Evolutionary conservation across 2,329 filamentous ascomycete genomes (phyloP), one percentile per base, ranked within the genome.

Genomic region (Alternaria panax): DNA sequence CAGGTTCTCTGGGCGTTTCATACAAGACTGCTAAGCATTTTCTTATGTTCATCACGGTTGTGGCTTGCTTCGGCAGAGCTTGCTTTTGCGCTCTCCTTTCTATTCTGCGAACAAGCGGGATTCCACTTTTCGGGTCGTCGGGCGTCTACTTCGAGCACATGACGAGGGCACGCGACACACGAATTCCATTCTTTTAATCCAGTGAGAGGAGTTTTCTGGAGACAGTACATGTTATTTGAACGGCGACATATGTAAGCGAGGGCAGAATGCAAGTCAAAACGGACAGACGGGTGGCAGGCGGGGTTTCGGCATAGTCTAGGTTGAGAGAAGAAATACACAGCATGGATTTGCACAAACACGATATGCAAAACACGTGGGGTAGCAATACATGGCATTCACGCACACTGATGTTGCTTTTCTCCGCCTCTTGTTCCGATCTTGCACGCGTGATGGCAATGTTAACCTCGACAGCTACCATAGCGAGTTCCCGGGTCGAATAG

Each of bases 101-200:
- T 45, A 53, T 57, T 11, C 57, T 28, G 12, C 12, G 30, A 34
- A 34, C 30, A 16, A 16, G 30, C 12, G 30, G 14, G 14, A 14
- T 16, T 16, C 7, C 16, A 34, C 30, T 14, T 34, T 34, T 34
- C n/a, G 30, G 3, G 11, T 34, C 34, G 42, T 51, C 12, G 9
- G 57, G 54, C 57, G 47, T 54, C 59, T 63, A 34, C 67, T 63
- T 67, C 52, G 45, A 51, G 53, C 47, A 70, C 63, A 68, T 50
- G 54, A 68, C 59, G 61, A 67, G 62, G 55, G 59, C 69, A 74
- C 53, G 71, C 59, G 66, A 58, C 62, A 72, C 63, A 72, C 65
- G 71, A 68, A 47, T 64, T 59, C 36, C 25, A 32, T 58, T 62
- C 60, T 63, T 63, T 40, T 25, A 45, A 60, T 36, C 16, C 27